Base-by-base conservation (phyloP, 345 rosid genomes). In the Citrus glauca region DNA sequence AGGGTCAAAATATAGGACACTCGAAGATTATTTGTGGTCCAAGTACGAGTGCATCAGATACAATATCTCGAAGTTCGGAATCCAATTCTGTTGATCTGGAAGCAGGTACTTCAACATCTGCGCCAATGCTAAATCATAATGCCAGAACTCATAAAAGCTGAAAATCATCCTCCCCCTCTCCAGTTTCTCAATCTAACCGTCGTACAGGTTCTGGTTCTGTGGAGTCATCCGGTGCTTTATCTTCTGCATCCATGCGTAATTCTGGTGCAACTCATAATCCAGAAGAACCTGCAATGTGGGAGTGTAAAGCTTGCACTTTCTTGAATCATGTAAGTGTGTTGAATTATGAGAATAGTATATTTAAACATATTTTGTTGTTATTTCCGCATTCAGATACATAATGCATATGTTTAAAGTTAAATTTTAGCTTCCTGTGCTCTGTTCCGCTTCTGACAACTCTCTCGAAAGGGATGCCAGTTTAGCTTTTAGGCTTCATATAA, bases 221-320 rank as follows among this genome's bases (percentile, higher is more conserved):
- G 66, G 76, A 73, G 69, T 78, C 53, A 45, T 73, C 86, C 11
- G 9, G 77, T 59, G 74, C 66, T 65, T 74, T 79, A 64, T 66
- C 85, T 81, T 76, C 75, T 25, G 69, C 67, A 11, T 79, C 77
- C 19, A 53, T 22, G 65, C 69, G 35, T 86, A 42, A 74, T 69
- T 66, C 55, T 77, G 79, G 75, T 69, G 73, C 84, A 77, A 59
- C 30, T 66, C 74, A 71, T 74, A n/a, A 14, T 70, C 62, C 69
- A 68, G 82, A 71, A 53, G 90, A 87, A 74, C 40, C 79, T 71
- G 82, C 82, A 9, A 77, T 73, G 91, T 96, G 97, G 98, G 85
- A 84, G 77, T 96, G 99, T 88, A 83, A 71, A 68, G 86, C 81
- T 5, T 94, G 98, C 86, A 91, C 94, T 68, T 82, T 94, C 75